phyloP scores from a whole-genome alignment of 257 asterid species.

The Lavandula angustifolia region DNA sequence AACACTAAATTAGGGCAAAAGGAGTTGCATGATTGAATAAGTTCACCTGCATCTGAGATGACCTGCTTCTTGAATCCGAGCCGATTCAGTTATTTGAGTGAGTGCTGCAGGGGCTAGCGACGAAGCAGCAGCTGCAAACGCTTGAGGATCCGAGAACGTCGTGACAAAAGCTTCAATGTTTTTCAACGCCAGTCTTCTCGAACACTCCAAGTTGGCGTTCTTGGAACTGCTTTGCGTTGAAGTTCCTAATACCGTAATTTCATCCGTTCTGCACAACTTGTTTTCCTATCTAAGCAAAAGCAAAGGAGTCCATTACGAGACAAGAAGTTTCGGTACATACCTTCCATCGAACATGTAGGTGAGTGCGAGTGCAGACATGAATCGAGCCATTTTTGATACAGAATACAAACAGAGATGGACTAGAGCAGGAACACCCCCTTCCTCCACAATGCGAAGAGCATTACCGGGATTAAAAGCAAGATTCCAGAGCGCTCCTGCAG shows the following conservation, averaged over 20 bases:
- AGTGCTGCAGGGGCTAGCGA: constrained; percentile 74
- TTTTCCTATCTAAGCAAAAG: not conserved
- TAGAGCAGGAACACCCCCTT: constrained; percentile 81
- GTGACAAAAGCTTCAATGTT: constrained; percentile 65
- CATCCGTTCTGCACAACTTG: constrained; percentile 70
- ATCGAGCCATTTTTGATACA: constrained; percentile 87
- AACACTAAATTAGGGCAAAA: not conserved
- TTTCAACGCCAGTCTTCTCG: constrained; percentile 72
- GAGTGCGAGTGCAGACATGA: constrained; percentile 89
- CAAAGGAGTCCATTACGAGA: not conserved
- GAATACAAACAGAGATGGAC: constrained; percentile 81
- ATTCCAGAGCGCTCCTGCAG: constrained; percentile 98
- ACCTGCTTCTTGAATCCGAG: constrained; percentile 83
- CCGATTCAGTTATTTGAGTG: constrained; percentile 70
- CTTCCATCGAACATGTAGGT: constrained; percentile 94
- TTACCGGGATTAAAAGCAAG: constrained; percentile 92
- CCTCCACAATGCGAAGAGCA: constrained; percentile 88
- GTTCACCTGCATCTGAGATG: constrained; percentile 93
- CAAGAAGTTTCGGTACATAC: constrained; percentile 42
- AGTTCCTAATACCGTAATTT: constrained; percentile 54
- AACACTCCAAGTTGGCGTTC: constrained; percentile 58
- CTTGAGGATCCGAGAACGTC: constrained; percentile 67
- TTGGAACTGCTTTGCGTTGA: constrained; percentile 61
- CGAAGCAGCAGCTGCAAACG: constrained; percentile 71
- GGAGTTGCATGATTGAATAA: not conserved